These are phyloP conservation scores for Diaporthe capsici DNA, from an alignment of 2,329 filamentous ascomycete species.

Conservation along the genomic window DNA sequence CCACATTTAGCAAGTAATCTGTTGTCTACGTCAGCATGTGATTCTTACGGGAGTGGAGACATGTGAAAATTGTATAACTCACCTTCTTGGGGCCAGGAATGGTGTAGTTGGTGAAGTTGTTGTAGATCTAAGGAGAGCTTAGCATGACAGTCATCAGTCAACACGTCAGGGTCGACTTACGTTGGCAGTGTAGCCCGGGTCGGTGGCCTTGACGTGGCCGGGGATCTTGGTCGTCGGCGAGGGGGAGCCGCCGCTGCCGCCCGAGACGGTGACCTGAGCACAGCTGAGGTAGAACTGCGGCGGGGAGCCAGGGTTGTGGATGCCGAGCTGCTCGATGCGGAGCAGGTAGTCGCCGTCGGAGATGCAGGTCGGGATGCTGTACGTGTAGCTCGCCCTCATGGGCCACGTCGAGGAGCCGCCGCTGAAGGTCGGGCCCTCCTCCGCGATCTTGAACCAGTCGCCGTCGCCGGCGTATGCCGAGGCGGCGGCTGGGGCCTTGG, in stretches of 20 bases:
- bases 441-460: slow-evolving; percentile 39
- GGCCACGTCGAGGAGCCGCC: slow-evolving; percentile 50
- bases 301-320: slow-evolving; percentile 66
- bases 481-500: slow-evolving; percentile 33
- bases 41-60: not conserved
- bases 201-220: slow-evolving; percentile 51
- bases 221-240: slow-evolving; percentile 53
- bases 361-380: slow-evolving; percentile 35
- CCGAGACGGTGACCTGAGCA: slow-evolving; percentile 57
- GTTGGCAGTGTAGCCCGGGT: slow-evolving; percentile 60
- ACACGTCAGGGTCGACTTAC: slow-evolving; percentile 47
- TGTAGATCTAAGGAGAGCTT: slow-evolving; percentile 46
- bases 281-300: slow-evolving; percentile 64
- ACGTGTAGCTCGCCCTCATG: slow-evolving; percentile 62
- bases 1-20: slow-evolving; percentile 10
- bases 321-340: slow-evolving; percentile 62
- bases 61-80: not conserved
- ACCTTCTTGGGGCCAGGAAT: slow-evolving; percentile 37
- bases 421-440: slow-evolving; percentile 51
- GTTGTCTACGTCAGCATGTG: not conserved
- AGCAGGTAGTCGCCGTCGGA: slow-evolving; percentile 38
- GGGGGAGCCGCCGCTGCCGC: slow-evolving; percentile 55
- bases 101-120: slow-evolving; percentile 46
- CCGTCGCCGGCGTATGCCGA: slow-evolving; percentile 29
- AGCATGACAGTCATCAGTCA: not conserved